Evolutionary conservation across 257 asterid genomes (phyloP).

Genomic region (Jaltomata sinuosa): DNA sequence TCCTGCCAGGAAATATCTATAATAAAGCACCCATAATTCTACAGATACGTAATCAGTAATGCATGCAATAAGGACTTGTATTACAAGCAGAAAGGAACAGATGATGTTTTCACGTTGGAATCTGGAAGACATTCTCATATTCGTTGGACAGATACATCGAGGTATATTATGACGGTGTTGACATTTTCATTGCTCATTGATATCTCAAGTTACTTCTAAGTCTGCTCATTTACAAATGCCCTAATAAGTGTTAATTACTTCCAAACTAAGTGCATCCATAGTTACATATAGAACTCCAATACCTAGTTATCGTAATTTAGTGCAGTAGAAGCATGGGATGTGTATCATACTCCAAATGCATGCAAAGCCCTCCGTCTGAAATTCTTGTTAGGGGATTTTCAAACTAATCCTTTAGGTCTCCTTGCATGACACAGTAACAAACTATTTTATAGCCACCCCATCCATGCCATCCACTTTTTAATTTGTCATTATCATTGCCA

Average conservation of each 20-base stretch:
- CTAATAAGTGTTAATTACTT: background rate
- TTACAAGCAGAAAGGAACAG: slow-evolving; percentile 94
- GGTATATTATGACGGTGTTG: slow-evolving; percentile 27
- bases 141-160: slow-evolving; percentile 75
- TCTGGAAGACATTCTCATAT: slow-evolving; percentile 74
- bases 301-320: background rate
- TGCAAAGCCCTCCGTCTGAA: background rate
- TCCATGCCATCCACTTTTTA: background rate
- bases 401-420: background rate
- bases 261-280: background rate
- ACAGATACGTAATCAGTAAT: slow-evolving; percentile 87
- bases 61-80: slow-evolving; percentile 74
- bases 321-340: background rate
- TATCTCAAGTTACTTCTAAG: background rate
- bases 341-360: background rate
- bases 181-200: background rate
- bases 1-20: background rate
- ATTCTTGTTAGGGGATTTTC: background rate
- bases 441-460: background rate
- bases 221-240: background rate
- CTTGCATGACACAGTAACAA: background rate
- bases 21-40: slow-evolving; percentile 4
- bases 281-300: background rate
- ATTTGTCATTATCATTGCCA: background rate
- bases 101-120: slow-evolving; percentile 44